phyloP scores from a whole-genome alignment of 2,329 filamentous ascomycete species.

The Clarireedia monteithiana region DNA sequence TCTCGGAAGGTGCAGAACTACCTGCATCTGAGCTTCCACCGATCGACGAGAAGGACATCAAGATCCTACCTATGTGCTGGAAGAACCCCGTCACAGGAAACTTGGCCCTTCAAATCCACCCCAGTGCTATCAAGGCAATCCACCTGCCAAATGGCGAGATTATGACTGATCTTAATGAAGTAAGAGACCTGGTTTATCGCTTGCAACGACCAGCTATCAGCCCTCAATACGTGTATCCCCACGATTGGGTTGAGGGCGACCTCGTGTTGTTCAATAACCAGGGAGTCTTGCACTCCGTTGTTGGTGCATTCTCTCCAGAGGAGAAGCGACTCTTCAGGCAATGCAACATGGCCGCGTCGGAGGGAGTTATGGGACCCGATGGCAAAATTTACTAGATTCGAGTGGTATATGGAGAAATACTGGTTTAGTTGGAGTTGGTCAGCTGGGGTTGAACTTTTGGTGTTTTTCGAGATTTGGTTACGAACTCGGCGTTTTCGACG shows the following conservation, averaged over 20 bases:
- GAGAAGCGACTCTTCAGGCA: slow-evolving; percentile 70
- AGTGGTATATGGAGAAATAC: neutral
- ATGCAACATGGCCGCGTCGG: slow-evolving; percentile 67
- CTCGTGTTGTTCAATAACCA: slow-evolving; percentile 74
- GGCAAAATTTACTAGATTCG: slow-evolving; percentile 25
- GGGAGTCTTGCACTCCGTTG: slow-evolving; percentile 66
- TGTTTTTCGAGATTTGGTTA: slow-evolving; percentile 6
- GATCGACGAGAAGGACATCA: slow-evolving; percentile 58
- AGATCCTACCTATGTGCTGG: slow-evolving; percentile 71
- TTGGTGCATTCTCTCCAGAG: slow-evolving; percentile 64
- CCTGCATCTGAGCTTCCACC: slow-evolving; percentile 51
- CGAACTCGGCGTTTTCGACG: slow-evolving; percentile 29
- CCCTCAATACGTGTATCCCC: slow-evolving; percentile 59
- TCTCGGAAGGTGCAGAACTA: slow-evolving; percentile 59
- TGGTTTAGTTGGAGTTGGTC: slow-evolving; percentile 5
- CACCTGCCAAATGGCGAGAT: slow-evolving; percentile 59
- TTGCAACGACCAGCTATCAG: slow-evolving; percentile 67
- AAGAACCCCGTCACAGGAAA: slow-evolving; percentile 63
- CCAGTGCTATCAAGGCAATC: slow-evolving; percentile 61
- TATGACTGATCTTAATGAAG: slow-evolving; percentile 58
- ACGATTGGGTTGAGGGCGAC: slow-evolving; percentile 73
- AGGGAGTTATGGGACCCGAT: slow-evolving; percentile 31
- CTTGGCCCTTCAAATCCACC: slow-evolving; percentile 66
- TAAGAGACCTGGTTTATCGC: slow-evolving; percentile 62
- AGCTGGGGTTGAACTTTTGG: neutral